Conservation (phyloP, 2,329 filamentous ascomycete genomes). For the Talaromyces islandicus region DNA sequence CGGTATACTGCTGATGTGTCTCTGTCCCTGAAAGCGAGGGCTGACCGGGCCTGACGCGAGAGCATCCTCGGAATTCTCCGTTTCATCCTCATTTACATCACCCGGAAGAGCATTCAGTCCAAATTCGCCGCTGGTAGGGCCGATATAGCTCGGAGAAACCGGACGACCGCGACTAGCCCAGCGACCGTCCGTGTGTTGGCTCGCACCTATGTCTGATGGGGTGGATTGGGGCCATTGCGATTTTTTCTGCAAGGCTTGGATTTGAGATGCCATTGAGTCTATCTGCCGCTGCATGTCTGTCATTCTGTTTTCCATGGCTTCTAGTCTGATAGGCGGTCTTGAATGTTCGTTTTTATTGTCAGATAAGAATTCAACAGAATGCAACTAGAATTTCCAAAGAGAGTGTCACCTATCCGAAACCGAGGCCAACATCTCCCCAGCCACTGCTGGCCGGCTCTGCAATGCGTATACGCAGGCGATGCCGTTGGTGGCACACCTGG, state of each 20-base stretch:
- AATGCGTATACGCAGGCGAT: constrained; percentile 7
- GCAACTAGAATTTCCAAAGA: not conserved
- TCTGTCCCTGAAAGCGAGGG: not conserved
- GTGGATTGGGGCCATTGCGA: not conserved
- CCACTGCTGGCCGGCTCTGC: not conserved
- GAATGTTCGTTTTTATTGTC: not conserved
- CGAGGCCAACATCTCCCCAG: not conserved
- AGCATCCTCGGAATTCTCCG: constrained; percentile 2
- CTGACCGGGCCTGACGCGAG: constrained; percentile 2
- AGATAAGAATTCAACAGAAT: not conserved
- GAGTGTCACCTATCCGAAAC: not conserved
- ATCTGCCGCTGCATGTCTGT: constrained; percentile 24
- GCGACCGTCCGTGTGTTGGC: constrained; percentile 4
- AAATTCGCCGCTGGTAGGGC: constrained; percentile 32
- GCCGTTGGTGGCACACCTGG: constrained; percentile 5
- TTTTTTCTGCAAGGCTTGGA: constrained; percentile 18
- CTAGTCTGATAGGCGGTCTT: constrained; percentile 17
- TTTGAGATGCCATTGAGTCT: constrained; percentile 22
- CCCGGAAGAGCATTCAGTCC: constrained; percentile 16
- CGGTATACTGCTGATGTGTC: not conserved
- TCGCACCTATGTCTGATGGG: constrained; percentile 4
- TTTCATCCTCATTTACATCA: constrained; percentile 9
- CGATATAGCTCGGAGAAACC: constrained; percentile 27
- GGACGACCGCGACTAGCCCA: constrained; percentile 17
- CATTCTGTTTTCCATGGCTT: constrained; percentile 22